These are phyloP conservation scores for Auriscalpium microsporum DNA, from an alignment of 768 basidiomycete genomes.

Conservation along the genomic window DNA sequence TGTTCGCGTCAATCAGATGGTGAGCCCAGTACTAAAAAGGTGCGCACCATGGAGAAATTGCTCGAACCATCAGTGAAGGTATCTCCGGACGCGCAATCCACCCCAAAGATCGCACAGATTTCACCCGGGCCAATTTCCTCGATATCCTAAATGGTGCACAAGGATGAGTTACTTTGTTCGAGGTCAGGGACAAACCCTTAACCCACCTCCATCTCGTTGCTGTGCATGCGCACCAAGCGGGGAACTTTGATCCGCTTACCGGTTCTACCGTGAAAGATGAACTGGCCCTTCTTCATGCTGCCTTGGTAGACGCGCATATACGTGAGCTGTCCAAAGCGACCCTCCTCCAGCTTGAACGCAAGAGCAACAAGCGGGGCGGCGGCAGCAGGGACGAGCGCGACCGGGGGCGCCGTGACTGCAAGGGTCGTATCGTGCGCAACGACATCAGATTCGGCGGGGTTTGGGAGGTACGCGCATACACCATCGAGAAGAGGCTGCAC, in stretches of 20 bases:
- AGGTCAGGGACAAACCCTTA: background rate
- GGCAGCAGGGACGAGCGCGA: conserved; percentile 75
- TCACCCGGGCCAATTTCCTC: conserved; percentile 92
- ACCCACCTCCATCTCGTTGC: conserved; percentile 95
- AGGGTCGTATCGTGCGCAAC: conserved; percentile 78
- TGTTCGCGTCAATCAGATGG: conserved; percentile 22
- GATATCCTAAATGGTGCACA: conserved; percentile 56
- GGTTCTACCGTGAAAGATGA: conserved; percentile 87
- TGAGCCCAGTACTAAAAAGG: background rate
- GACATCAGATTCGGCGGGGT: conserved; percentile 70
- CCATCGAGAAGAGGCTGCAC: conserved; percentile 93
- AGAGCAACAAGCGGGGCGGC: conserved; percentile 85
- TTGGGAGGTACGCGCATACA: conserved; percentile 90
- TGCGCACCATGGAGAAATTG: conserved; percentile 83
- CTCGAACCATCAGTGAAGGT: conserved; percentile 94
- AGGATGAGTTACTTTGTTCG: background rate
- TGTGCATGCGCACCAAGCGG: conserved; percentile 93
- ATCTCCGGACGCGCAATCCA: conserved; percentile 96
- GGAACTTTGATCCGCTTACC: conserved; percentile 98
- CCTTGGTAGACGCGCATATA: conserved; percentile 99
- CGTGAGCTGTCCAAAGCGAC: conserved; percentile 92
- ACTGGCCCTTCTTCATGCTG: conserved; percentile 72
- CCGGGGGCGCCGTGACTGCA: conserved; percentile 53
- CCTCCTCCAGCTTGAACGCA: conserved; percentile 98
- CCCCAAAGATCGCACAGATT: conserved; percentile 98